These are phyloP conservation scores for Gentiana macrophylla DNA, from an alignment of 257 asterid genomes.

Conservation along the genomic window DNA sequence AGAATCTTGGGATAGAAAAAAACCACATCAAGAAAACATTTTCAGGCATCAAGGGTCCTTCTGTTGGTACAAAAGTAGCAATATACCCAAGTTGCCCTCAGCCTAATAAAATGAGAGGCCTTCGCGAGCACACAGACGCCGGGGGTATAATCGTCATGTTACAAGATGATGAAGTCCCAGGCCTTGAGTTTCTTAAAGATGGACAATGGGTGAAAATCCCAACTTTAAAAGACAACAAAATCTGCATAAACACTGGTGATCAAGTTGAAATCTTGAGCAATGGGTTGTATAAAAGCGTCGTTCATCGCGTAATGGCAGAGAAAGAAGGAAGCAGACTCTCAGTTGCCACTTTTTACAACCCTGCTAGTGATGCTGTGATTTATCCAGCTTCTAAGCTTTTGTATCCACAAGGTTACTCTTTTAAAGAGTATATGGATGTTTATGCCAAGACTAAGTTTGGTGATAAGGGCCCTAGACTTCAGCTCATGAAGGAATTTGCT, in stretches of 20 bases:
- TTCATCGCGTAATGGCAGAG: slow-evolving; percentile 69
- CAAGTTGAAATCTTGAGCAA: slow-evolving; percentile 71
- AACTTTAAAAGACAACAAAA: slow-evolving; percentile 59
- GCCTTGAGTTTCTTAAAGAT: slow-evolving; percentile 75
- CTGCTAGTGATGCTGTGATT: slow-evolving; percentile 60
- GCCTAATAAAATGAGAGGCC: slow-evolving; percentile 68
- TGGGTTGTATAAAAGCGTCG: slow-evolving; percentile 61
- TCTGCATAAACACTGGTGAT: slow-evolving; percentile 70
- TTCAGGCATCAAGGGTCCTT: slow-evolving; percentile 52
- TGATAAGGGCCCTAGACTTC: slow-evolving; percentile 55
- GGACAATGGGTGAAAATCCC: slow-evolving; percentile 80
- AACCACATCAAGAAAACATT: slow-evolving; percentile 50
- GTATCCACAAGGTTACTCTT: slow-evolving; percentile 39
- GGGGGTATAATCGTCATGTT: slow-evolving; percentile 83
- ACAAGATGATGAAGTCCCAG: slow-evolving; percentile 84
- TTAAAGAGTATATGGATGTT: slow-evolving; percentile 55
- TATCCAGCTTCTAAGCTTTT: slow-evolving; percentile 62
- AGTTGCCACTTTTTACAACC: slow-evolving; percentile 84
- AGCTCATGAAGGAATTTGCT: slow-evolving; percentile 40
- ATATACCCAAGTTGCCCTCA: slow-evolving; percentile 62
- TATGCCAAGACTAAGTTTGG: slow-evolving; percentile 59
- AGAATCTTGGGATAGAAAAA: slow-evolving; percentile 62
- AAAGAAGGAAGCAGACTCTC: slow-evolving; percentile 71
- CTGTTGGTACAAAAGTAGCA: slow-evolving; percentile 78
- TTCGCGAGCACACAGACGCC: slow-evolving; percentile 88